phyloP scores from a whole-genome alignment of 495 filamentous ascomycete genomes.

The Xylaria intraflava region DNA sequence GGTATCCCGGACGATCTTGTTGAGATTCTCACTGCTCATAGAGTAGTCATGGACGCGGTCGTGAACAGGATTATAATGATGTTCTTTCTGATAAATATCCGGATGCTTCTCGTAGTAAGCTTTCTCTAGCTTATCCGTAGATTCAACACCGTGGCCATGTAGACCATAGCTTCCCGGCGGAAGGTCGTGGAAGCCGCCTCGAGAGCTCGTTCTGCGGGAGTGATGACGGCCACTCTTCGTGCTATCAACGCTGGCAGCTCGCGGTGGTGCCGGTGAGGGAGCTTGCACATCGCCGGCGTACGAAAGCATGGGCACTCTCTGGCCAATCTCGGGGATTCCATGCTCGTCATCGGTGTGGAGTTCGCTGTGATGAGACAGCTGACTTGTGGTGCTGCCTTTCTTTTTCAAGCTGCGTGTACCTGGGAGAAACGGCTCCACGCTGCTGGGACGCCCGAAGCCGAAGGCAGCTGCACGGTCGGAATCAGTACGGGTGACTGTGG shows the following conservation, averaged over 20 bases:
- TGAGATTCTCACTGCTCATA: slow-evolving; percentile 84
- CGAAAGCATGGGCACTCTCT: slow-evolving; percentile 87
- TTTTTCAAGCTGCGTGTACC: slow-evolving; percentile 45
- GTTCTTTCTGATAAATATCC: slow-evolving; percentile 67
- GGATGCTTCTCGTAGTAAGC: slow-evolving; percentile 89
- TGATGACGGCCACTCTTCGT: slow-evolving; percentile 59
- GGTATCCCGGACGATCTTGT: slow-evolving; percentile 77
- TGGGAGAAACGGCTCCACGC: slow-evolving; percentile 34
- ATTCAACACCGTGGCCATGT: slow-evolving; percentile 69
- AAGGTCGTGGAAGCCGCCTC: slow-evolving; percentile 33
- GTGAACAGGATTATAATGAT: slow-evolving; percentile 39
- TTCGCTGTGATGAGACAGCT: slow-evolving; percentile 43
- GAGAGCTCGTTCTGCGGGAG: slow-evolving; percentile 47
- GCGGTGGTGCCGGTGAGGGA: slow-evolving; percentile 71
- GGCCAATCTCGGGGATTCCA: slow-evolving; percentile 86
- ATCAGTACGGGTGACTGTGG: slow-evolving; percentile 81
- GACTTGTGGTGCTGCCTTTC: slow-evolving; percentile 53
- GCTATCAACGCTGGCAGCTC: slow-evolving; percentile 46
- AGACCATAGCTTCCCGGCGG: slow-evolving; percentile 80
- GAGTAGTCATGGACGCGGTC: slow-evolving; percentile 73
- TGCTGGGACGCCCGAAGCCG: slow-evolving; percentile 63
- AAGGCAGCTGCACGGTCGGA: slow-evolving; percentile 74
- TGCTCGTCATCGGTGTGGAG: slow-evolving; percentile 58
- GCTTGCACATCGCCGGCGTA: slow-evolving; percentile 96
- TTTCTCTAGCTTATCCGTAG: slow-evolving; percentile 70